These are phyloP conservation scores for Pestalotiopsis sp. DNA, from an alignment of 2,329 filamentous ascomycete genomes.

Conservation along the genomic window DNA sequence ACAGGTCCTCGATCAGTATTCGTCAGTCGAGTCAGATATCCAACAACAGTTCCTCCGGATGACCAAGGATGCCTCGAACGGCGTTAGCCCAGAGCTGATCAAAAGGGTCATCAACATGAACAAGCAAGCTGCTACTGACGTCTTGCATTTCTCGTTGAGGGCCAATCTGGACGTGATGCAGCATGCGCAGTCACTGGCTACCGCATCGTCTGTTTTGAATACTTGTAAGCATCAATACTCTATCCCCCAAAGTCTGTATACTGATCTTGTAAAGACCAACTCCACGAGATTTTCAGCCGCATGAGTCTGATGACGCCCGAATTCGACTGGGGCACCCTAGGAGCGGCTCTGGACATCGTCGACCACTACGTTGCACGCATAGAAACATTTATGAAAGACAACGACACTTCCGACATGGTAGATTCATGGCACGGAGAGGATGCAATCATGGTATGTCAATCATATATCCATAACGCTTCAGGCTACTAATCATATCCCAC, in stretches of 20 bases:
- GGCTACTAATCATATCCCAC: neutral
- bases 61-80: conserved; percentile 42
- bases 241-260: neutral
- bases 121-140: conserved; percentile 55
- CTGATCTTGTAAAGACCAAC: conserved; percentile 39
- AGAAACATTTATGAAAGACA: conserved; percentile 42
- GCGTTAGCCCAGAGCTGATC: conserved; percentile 45
- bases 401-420: conserved; percentile 32
- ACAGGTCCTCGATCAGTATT: conserved; percentile 60
- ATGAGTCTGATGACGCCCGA: conserved; percentile 45
- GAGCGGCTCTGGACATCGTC: conserved; percentile 47
- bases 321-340: conserved; percentile 53
- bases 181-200: conserved; percentile 46
- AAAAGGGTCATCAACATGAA: conserved; percentile 55
- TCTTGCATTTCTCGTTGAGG: conserved; percentile 50
- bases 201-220: conserved; percentile 53
- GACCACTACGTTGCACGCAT: conserved; percentile 50
- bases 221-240: conserved; percentile 33
- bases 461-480: neutral
- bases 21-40: conserved; percentile 58
- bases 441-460: conserved; percentile 41
- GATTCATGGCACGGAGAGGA: conserved; percentile 48
- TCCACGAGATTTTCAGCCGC: conserved; percentile 54
- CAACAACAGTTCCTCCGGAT: conserved; percentile 57
- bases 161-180: conserved; percentile 56